Evolutionary conservation across 75 land plant species (phyloP), one percentile per base, ranked within the genome.

Genomic region (Sequoiadendron giganteum): DNA sequence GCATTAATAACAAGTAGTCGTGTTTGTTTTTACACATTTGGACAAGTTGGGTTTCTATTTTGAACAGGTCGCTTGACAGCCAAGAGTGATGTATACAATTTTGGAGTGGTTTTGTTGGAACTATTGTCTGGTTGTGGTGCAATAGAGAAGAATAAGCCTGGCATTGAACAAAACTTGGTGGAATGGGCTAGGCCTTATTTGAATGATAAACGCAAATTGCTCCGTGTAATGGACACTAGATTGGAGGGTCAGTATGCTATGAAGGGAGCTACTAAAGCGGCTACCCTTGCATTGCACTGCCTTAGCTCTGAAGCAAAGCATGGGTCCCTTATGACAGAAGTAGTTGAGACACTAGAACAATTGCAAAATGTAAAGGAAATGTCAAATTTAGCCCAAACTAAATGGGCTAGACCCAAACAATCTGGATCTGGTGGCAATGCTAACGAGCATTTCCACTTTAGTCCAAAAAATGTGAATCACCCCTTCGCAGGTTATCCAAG

Each of bases 41-140:
- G 30, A 30, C 18, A 30, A 85, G 10, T 11, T 0, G 43, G 11
- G 58, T 78, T 89, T 25, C 70, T 65, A 32, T 76, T 76, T 76
- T 11, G 3, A 76, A 70, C 90, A 92, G 94, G 94, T n/a, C 88
- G 88, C 5, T 47, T 93, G 30, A 86, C 91, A 28, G 88, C 90
- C 30, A 93, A 89, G 89, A 92, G 93, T n/a, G n/a, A n/a, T n/a
- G n/a, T n/a, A 9, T 93, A 91, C 77, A 88, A 91, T 72, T 93
- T 91, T 83, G 94, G 94, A 19, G 93, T 93, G 40, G 93, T 93
- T 4, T 68, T 93, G 58, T 39, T 93, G 84, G 94, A 93, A 86
- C 61, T 93, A 54, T 45, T 92, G 30, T 87, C 91, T 5, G 94
- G 93, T 4, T 47, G 91, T 9, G 78, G 89, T 1, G 91, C 93